A percentile compares a stretch with the other conserved stretches of the same genome.
Conservation (phyloP, 2,329 filamentous ascomycete species). For the Geosmithia putterillii region DNA sequence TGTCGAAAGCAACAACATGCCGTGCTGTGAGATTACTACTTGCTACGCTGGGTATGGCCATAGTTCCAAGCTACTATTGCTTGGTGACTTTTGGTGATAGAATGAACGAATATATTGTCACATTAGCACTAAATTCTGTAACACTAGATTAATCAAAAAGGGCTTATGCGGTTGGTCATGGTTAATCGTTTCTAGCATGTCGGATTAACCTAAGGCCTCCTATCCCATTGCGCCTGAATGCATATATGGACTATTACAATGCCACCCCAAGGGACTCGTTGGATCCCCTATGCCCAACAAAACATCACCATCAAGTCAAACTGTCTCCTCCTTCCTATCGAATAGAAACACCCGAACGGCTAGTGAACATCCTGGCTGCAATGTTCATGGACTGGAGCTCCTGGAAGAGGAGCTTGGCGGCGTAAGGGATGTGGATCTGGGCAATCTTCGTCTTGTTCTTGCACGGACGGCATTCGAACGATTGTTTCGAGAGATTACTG, state of each 20-base stretch:
- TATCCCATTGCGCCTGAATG: neutral
- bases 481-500: conserved; percentile 87
- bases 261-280: neutral
- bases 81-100: neutral
- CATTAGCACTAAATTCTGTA: neutral
- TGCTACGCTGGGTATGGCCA: neutral
- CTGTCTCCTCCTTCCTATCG: conserved; percentile 26
- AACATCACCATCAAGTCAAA: neutral
- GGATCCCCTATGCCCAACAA: neutral
- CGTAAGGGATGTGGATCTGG: conserved; percentile 95
- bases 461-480: conserved; percentile 93
- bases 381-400: conserved; percentile 98
- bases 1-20: neutral
- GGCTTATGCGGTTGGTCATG: neutral
- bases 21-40: neutral
- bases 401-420: conserved; percentile 96
- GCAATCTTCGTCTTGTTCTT: conserved; percentile 99
- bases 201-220: neutral
- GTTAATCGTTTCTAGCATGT: neutral
- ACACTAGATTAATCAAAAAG: neutral
- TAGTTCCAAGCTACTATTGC: neutral
- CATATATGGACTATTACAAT: neutral
- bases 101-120: neutral
- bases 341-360: conserved; percentile 62
- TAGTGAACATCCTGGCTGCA: conserved; percentile 92